Conservation (phyloP, 2,329 filamentous ascomycete genomes). For the Verticillium longisporum region DNA sequence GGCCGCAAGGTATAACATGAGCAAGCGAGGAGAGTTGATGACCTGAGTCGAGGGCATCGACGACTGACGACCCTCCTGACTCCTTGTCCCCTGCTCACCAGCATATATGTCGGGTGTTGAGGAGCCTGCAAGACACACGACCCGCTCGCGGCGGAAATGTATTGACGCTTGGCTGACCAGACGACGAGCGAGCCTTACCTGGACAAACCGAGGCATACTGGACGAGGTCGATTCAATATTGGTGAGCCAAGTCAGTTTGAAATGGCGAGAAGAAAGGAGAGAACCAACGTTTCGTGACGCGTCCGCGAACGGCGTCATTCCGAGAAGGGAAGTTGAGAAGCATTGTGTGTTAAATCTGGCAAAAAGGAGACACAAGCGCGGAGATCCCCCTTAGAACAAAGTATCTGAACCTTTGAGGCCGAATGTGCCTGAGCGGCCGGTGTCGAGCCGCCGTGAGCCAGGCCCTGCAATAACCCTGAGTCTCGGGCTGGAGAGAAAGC, state of each 20-base stretch:
- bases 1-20: background rate
- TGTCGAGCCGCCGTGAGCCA: background rate
- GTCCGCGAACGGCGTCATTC: background rate
- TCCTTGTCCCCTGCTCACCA: background rate
- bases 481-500: background rate
- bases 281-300: background rate
- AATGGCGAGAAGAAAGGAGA: background rate
- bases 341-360: background rate
- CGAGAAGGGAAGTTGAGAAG: background rate
- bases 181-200: background rate
- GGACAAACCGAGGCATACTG: background rate
- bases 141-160: background rate
- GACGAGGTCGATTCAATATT: too few species aligned
- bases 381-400: too few species aligned
- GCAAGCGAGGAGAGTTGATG: background rate
- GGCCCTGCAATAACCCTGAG: background rate
- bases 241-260: background rate
- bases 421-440: background rate
- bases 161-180: background rate
- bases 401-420: background rate
- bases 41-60: background rate
- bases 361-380: too few species aligned
- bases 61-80: background rate
- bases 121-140: background rate
- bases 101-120: background rate